These are phyloP conservation scores for Apophysomyces variabilis DNA, from an alignment of 371 early-diverging fungal species.

Conservation along the genomic window DNA sequence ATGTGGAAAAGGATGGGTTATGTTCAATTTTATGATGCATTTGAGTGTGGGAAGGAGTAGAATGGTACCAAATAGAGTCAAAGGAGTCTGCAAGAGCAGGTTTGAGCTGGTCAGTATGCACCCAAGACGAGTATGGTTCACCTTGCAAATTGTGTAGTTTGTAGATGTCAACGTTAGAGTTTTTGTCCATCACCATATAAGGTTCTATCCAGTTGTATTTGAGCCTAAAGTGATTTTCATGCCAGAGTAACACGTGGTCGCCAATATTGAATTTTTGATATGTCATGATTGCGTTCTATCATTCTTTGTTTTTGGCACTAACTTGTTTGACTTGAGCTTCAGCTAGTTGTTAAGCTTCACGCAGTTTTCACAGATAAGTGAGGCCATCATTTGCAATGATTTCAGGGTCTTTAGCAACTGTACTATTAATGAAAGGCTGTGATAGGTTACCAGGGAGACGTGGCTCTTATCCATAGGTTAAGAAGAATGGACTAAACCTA, in stretches of 20 bases:
- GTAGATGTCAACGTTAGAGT: conserved; percentile 1
- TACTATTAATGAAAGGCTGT: conserved; percentile 1
- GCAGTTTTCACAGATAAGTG: background rate
- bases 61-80: background rate
- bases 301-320: conserved; percentile 3
- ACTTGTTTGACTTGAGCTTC: background rate
- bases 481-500: conserved; percentile 10
- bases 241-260: conserved; percentile 11
- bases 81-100: background rate
- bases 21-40: background rate
- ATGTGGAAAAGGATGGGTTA: background rate
- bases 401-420: no score
- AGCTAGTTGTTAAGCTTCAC: background rate
- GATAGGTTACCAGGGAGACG: conserved; percentile 9
- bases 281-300: conserved; percentile 11
- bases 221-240: conserved; percentile 14
- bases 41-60: background rate
- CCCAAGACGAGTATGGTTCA: background rate
- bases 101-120: background rate
- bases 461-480: conserved; percentile 13
- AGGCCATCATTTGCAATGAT: background rate
- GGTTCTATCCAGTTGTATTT: conserved; percentile 25
- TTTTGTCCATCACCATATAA: conserved; percentile 3
- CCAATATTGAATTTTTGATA: conserved; percentile 2
- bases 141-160: background rate